Conservation (phyloP, 768 basidiomycete species). For the Auricularia sp. region DNA sequence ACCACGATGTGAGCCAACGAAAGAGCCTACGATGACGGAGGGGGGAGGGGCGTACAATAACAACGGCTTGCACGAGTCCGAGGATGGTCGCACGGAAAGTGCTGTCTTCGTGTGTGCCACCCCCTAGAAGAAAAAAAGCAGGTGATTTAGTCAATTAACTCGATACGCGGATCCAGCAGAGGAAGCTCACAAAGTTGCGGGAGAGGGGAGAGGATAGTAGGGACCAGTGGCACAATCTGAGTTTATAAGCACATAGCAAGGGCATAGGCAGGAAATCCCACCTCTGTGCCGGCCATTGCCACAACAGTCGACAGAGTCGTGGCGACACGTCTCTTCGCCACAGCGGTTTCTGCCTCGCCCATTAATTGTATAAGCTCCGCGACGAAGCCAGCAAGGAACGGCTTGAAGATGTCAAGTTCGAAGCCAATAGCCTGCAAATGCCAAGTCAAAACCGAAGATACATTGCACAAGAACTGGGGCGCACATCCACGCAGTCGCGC, state of each 20-base stretch:
- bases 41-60: constrained; percentile 39
- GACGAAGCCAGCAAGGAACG: constrained; percentile 51
- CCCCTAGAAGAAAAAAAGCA: constrained; percentile 39
- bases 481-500: constrained; percentile 75
- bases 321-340: constrained; percentile 68
- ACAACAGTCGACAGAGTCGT: constrained; percentile 60
- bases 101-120: constrained; percentile 53
- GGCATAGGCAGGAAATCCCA: constrained; percentile 9
- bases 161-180: not conserved
- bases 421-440: constrained; percentile 56
- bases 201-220: constrained; percentile 50
- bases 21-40: not conserved
- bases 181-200: constrained; percentile 55
- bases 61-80: constrained; percentile 55
- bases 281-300: constrained; percentile 31
- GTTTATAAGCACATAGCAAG: constrained; percentile 2
- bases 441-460: not conserved
- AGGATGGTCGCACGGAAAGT: constrained; percentile 64
- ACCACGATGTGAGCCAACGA: not conserved
- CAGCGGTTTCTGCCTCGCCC: constrained; percentile 61
- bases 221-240: constrained; percentile 60
- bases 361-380: constrained; percentile 60
- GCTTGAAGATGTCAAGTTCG: constrained; percentile 50
- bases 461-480: constrained; percentile 18
- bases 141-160: not conserved